Percentiles rank a stretch among this genome's conserved stretches.
Conservation (phyloP, 2,329 filamentous ascomycete genomes). For the Pseudogymnoascus sp. region DNA sequence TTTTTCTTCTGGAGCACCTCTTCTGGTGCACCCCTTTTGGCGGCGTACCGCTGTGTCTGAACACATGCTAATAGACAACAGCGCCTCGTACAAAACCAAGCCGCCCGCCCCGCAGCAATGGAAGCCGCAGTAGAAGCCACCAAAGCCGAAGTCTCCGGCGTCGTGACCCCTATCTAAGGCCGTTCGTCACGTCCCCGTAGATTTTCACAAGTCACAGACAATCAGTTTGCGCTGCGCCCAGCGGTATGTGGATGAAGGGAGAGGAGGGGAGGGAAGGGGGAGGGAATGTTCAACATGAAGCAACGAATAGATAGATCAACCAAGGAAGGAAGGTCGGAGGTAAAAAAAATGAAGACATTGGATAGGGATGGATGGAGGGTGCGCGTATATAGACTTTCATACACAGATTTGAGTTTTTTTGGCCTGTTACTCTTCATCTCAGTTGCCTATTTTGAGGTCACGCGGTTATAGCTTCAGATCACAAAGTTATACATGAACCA, state of each 20-base stretch:
- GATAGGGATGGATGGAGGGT: too few species aligned
- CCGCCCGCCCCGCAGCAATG: not conserved
- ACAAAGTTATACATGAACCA: not conserved
- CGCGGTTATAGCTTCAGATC: too few species aligned
- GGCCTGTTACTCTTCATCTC: too few species aligned
- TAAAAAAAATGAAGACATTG: not conserved
- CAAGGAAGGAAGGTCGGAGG: not conserved
- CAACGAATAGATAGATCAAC: not conserved
- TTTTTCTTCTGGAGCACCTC: too few species aligned
- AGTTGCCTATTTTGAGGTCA: too few species aligned
- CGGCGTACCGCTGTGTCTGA: not conserved
- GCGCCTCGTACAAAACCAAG: not conserved
- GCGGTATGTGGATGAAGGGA: too few species aligned
- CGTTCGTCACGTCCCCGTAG: too few species aligned
- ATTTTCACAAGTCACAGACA: not conserved
- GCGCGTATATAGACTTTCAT: too few species aligned
- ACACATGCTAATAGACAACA: not conserved
- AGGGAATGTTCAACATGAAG: not conserved
- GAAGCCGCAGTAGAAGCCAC: not conserved
- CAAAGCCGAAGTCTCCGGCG: not conserved
- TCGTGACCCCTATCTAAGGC: not conserved
- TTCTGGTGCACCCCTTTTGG: too few species aligned
- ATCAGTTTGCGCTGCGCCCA: not conserved
- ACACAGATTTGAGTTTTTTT: too few species aligned
- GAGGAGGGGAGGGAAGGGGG: not conserved